phyloP scores from a whole-genome alignment of 2,329 filamentous ascomycete genomes.

The Sporothrix variecibatus region DNA sequence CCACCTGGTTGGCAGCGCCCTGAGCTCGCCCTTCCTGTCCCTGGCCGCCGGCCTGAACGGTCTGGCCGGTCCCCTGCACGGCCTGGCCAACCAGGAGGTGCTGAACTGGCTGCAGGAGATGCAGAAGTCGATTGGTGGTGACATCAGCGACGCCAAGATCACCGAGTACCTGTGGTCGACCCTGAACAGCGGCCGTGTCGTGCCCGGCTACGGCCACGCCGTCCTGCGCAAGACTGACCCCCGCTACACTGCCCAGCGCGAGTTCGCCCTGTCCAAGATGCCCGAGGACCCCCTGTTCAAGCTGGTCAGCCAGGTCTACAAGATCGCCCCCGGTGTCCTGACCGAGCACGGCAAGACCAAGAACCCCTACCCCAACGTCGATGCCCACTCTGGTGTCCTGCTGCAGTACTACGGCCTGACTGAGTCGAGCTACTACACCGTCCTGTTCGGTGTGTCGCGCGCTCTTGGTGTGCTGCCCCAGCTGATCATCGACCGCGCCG shows the following conservation, averaged over 20 bases:
- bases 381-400: constrained; percentile 97
- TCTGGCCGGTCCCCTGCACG: constrained; percentile 96
- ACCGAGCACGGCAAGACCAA: constrained; percentile 99
- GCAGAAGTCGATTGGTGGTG: constrained; percentile 92
- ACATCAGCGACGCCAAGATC: constrained; percentile 94
- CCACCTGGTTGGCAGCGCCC: constrained; percentile 92
- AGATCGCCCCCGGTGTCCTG: constrained; percentile 96
- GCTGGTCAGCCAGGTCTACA: constrained; percentile 99
- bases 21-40: constrained; percentile 97
- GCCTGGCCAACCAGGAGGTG: constrained; percentile 99
- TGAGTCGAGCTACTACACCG: constrained; percentile 99
- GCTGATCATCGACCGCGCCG: constrained; percentile 98
- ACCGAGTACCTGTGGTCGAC: constrained; percentile 99
- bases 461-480: constrained; percentile 98
- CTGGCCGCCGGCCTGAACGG: constrained; percentile 96
- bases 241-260: constrained; percentile 96
- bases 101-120: constrained; percentile 99
- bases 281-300: constrained; percentile 99
- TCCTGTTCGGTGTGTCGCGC: constrained; percentile 97
- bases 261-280: constrained; percentile 71
- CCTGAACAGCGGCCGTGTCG: constrained; percentile 91
- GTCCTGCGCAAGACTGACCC: constrained; percentile 99
- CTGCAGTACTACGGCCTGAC: constrained; percentile 99
- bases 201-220: constrained; percentile 97
- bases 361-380: constrained; percentile 99